Evolutionary conservation across 1,139 yeast genomes (phyloP).

Genomic region (Scheffersomyces segobiensis): DNA sequence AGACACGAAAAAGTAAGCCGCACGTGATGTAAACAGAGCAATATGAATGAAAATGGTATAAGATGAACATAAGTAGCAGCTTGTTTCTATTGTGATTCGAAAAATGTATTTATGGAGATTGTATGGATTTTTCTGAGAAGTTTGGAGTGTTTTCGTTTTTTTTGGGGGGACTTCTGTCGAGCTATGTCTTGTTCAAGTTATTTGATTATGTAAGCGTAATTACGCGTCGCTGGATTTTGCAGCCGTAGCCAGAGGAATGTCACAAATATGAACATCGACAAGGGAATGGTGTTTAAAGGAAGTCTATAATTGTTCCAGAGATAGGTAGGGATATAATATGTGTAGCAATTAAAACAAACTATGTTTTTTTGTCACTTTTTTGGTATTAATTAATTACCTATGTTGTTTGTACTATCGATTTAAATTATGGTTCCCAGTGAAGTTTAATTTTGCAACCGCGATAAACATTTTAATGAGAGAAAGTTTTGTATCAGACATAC

Average conservation of each 20-base stretch:
- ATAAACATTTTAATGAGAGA: not conserved
- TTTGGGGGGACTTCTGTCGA: not conserved
- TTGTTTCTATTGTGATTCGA: not conserved
- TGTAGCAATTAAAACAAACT: no score
- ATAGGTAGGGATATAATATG: no score
- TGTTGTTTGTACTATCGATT: no score
- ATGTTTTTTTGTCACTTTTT: not conserved
- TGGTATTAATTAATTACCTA: no score
- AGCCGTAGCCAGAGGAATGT: not conserved
- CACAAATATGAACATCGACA: not conserved
- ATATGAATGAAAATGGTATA: not conserved
- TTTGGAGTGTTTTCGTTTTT: not conserved
- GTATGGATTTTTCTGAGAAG: not conserved
- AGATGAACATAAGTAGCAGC: not conserved
- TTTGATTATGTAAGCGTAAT: not conserved
- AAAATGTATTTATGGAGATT: no score
- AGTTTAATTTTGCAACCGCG: not conserved
- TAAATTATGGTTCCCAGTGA: not conserved
- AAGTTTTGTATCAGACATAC: not conserved
- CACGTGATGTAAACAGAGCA: not conserved
- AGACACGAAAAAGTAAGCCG: not conserved
- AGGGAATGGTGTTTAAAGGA: not conserved
- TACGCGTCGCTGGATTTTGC: not conserved
- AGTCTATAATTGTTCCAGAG: not conserved
- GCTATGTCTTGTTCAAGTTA: not conserved